phyloP scores from a whole-genome alignment of 768 basidiomycete genomes.

The Antrodiella citrinella region DNA sequence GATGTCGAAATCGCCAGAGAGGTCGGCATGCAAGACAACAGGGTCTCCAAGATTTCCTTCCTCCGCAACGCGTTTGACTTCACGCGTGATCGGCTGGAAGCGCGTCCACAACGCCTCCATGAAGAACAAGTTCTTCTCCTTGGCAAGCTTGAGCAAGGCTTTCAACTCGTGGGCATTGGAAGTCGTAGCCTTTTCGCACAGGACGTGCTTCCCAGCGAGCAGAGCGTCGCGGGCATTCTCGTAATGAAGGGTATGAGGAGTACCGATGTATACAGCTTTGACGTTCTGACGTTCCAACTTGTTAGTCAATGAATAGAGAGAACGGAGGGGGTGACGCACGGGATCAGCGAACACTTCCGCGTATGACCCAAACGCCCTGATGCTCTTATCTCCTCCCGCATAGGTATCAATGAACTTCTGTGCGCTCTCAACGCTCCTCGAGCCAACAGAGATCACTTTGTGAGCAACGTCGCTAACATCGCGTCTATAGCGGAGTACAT shows the following conservation, averaged over 20 bases:
- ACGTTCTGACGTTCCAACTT: constrained; percentile 43
- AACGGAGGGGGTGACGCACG: constrained; percentile 28
- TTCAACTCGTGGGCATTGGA: constrained; percentile 67
- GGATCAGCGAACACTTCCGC: constrained; percentile 64
- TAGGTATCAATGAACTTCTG: constrained; percentile 54
- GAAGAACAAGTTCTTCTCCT: constrained; percentile 73
- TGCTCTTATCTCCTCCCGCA: constrained; percentile 39
- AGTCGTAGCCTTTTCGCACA: constrained; percentile 88
- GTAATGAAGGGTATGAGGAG: constrained; percentile 83
- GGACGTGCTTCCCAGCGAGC: constrained; percentile 73
- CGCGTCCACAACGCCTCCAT: constrained; percentile 93
- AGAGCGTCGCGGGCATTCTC: constrained; percentile 68
- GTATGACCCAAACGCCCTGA: constrained; percentile 69
- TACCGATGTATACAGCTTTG: constrained; percentile 58
- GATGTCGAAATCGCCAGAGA: constrained; percentile 63
- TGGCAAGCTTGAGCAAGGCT: constrained; percentile 66
- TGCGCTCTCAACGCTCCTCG: constrained; percentile 62
- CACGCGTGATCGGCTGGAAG: constrained; percentile 62
- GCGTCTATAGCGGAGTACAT: constrained; percentile 35
- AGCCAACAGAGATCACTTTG: constrained; percentile 69
- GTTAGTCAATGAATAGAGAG: neutral
- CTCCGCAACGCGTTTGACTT: constrained; percentile 57
- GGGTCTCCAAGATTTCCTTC: constrained; percentile 60
- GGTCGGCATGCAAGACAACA: constrained; percentile 63
- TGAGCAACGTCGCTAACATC: constrained; percentile 57